Percentiles rank a stretch among this genome's conserved stretches.
Conservation (phyloP, 768 basidiomycete species). For the Lentinula aciculospora region DNA sequence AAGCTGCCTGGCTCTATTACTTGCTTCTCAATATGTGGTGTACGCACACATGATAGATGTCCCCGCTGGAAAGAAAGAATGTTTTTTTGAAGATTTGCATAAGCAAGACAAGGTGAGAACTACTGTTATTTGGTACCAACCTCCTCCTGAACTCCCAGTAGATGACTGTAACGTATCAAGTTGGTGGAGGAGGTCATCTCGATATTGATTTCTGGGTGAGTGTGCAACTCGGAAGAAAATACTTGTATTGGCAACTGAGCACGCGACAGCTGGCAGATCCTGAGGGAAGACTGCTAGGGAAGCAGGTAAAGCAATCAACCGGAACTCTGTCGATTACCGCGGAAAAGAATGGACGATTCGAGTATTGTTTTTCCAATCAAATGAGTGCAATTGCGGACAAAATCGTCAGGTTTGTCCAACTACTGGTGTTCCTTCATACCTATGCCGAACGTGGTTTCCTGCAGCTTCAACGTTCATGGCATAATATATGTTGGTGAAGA, state of each 20-base stretch:
- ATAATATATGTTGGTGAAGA: conserved; percentile 92
- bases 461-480: conserved; percentile 96
- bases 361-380: conserved; percentile 98
- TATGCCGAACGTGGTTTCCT: conserved; percentile 3
- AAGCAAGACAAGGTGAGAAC: conserved; percentile 74
- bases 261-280: conserved; percentile 73
- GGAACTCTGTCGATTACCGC: conserved; percentile 88
- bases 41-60: conserved; percentile 72
- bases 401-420: conserved; percentile 68
- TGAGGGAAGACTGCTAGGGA: conserved; percentile 55
- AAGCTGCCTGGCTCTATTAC: background rate
- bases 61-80: conserved; percentile 78
- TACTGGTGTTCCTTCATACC: background rate
- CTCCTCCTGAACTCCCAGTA: conserved; percentile 24
- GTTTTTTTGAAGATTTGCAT: conserved; percentile 94
- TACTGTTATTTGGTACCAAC: conserved; percentile 1
- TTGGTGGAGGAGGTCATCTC: conserved; percentile 92
- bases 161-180: conserved; percentile 99
- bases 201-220: conserved; percentile 97
- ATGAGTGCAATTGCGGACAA: conserved; percentile 98
- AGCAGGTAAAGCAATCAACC: conserved; percentile 83
- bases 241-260: background rate
- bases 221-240: background rate
- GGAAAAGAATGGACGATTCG: conserved; percentile 78
- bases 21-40: conserved; percentile 22